Percentiles rank a stretch among this genome's conserved stretches.
Evolutionary conservation across 2,329 filamentous ascomycete species (phyloP).

Genomic region (Falciphora oryzae): DNA sequence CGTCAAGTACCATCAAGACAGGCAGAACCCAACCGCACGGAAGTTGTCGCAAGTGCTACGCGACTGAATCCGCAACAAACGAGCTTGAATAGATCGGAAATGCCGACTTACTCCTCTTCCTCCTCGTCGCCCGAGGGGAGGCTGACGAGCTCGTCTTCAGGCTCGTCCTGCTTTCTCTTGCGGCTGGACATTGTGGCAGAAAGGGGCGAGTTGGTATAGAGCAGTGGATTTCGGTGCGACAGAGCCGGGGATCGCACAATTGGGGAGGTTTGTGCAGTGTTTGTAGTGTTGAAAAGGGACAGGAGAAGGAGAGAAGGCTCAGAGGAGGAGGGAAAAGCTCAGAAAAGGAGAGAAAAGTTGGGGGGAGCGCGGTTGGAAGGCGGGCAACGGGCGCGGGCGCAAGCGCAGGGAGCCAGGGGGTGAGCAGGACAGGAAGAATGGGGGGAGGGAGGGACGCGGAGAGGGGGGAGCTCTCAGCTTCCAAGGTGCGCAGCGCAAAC

Average conservation of each 20-base stretch:
- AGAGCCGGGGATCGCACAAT: conserved; percentile 5
- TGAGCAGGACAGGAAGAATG: conserved; percentile 8
- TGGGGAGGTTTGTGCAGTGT: conserved; percentile 8
- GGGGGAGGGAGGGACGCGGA: conserved; percentile 15
- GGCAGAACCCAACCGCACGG: neutral
- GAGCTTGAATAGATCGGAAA: conserved; percentile 17
- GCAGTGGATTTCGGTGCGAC: conserved; percentile 16
- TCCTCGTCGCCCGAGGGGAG: conserved; percentile 46
- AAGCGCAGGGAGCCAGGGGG: conserved; percentile 10
- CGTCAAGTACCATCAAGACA: neutral
- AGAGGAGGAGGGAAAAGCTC: neutral
- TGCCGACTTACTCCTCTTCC: conserved; percentile 46
- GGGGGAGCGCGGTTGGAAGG: conserved; percentile 9
- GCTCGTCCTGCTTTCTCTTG: conserved; percentile 48
- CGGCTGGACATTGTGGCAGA: conserved; percentile 38
- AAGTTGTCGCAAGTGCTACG: conserved; percentile 13
- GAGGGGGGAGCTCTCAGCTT: conserved; percentile 17
- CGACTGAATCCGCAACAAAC: conserved; percentile 19
- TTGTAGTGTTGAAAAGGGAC: conserved; percentile 15
- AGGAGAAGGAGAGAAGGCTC: conserved; percentile 14
- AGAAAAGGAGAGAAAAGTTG: conserved; percentile 8
- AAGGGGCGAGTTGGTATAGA: conserved; percentile 18
- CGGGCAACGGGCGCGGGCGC: conserved; percentile 10
- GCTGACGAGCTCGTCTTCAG: conserved; percentile 47
- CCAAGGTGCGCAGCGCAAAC: neutral